Percentiles rank a stretch among this genome's conserved stretches.
Conservation (phyloP, 1,284 basidiomycete genomes). For the Ganoderma lingzhi region DNA sequence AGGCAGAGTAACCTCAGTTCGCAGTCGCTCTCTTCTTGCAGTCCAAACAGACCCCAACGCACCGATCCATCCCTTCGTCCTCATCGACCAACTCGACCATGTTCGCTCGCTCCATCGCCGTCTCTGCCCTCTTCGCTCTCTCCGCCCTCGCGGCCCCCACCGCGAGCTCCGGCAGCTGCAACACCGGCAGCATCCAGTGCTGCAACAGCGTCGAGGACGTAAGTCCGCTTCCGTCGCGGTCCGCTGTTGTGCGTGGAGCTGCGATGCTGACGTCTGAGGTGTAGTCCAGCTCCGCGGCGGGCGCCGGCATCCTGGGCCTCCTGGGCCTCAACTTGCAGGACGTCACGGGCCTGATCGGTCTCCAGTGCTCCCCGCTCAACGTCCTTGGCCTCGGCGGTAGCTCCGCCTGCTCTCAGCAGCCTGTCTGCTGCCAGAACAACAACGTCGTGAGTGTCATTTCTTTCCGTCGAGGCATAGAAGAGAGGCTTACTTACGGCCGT, state of each 20-base stretch:
- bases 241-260: not conserved
- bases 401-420: conserved; percentile 23
- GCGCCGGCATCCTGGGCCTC: conserved; percentile 16
- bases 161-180: conserved; percentile 27
- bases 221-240: not conserved
- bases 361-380: conserved; percentile 30
- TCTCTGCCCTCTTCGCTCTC: conserved; percentile 27
- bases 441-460: conserved; percentile 25
- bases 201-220: conserved; percentile 31
- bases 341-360: conserved; percentile 23
- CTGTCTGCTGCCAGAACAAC: conserved; percentile 38
- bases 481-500: not conserved
- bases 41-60: conserved; percentile 21
- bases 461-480: not conserved
- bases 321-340: conserved; percentile 29
- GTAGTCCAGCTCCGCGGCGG: conserved; percentile 24
- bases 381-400: conserved; percentile 28
- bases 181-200: conserved; percentile 30
- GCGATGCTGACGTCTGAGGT: not conserved
- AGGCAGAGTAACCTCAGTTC: conserved; percentile 20
- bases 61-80: conserved; percentile 8
- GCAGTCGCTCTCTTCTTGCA: conserved; percentile 23
- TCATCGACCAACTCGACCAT: conserved; percentile 15
- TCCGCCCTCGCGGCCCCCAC: conserved; percentile 31
- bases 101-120: conserved; percentile 27